These are phyloP conservation scores for Pythium aquatile DNA, from an alignment of 352 stramenopile genomes.

Conservation along the genomic window DNA sequence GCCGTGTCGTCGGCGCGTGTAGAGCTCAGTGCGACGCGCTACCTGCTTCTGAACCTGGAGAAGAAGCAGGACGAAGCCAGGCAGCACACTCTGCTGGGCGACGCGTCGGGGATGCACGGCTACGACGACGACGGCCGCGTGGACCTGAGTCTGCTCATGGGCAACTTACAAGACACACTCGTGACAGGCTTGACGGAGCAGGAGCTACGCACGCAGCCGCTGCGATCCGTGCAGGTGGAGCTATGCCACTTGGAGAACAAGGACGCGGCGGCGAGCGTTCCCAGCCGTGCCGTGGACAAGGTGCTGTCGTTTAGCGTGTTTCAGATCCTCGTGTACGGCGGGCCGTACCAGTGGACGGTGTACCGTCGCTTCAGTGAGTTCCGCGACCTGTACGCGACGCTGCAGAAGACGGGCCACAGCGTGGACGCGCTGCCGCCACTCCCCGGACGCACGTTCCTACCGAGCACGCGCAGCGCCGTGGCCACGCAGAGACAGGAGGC, in stretches of 20 bases:
- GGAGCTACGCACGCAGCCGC: slow-evolving; percentile 68
- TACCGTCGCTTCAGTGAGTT: slow-evolving; percentile 88
- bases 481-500: slow-evolving; percentile 74
- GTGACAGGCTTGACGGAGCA: slow-evolving; percentile 68
- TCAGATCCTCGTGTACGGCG: slow-evolving; percentile 80
- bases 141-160: slow-evolving; percentile 76
- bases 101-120: slow-evolving; percentile 16
- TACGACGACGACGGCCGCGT: slow-evolving; percentile 65
- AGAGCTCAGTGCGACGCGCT: slow-evolving; percentile 73
- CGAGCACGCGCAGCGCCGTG: slow-evolving; percentile 63
- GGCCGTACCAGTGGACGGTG: slow-evolving; percentile 83
- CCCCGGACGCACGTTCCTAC: slow-evolving; percentile 69
- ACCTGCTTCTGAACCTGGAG: slow-evolving; percentile 80
- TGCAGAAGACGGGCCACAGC: slow-evolving; percentile 47
- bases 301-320: slow-evolving; percentile 84
- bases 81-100: slow-evolving; percentile 30
- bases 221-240: slow-evolving; percentile 79
- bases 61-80: slow-evolving; percentile 73
- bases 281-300: slow-evolving; percentile 60
- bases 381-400: slow-evolving; percentile 45
- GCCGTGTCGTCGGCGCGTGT: slow-evolving; percentile 72
- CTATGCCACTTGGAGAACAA: slow-evolving; percentile 87
- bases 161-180: slow-evolving; percentile 78
- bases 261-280: slow-evolving; percentile 80
- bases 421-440: slow-evolving; percentile 62